These are phyloP conservation scores for Sherardia arvensis DNA, from an alignment of 257 asterid genomes.

Conservation along the genomic window DNA sequence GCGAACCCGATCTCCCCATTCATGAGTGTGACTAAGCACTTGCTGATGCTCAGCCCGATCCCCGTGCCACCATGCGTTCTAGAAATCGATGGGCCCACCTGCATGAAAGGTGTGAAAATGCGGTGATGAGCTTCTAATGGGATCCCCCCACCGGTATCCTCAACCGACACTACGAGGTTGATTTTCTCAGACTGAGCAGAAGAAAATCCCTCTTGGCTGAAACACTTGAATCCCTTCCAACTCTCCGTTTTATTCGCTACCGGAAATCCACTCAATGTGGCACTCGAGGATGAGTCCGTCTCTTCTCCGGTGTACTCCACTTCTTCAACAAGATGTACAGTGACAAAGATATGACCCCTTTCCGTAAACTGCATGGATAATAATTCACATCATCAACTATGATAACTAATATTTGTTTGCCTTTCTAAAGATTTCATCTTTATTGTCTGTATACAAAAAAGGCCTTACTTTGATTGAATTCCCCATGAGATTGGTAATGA, in stretches of 20 bases:
- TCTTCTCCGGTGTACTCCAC: slow-evolving; percentile 35
- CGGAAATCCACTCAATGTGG: slow-evolving; percentile 72
- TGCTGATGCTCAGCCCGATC: slow-evolving; percentile 89
- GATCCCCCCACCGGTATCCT: slow-evolving; percentile 94
- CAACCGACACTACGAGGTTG: slow-evolving; percentile 70
- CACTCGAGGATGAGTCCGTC: slow-evolving; percentile 16
- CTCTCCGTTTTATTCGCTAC: slow-evolving; percentile 65
- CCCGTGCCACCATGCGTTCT: slow-evolving; percentile 95
- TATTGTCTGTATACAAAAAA: not conserved
- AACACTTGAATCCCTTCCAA: slow-evolving; percentile 51
- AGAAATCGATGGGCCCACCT: slow-evolving; percentile 89
- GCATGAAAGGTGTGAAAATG: slow-evolving; percentile 87
- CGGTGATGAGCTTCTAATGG: slow-evolving; percentile 70
- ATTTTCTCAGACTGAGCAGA: slow-evolving; percentile 42
- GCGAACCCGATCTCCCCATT: slow-evolving; percentile 85
- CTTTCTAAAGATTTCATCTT: not conserved
- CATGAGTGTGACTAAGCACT: slow-evolving; percentile 95
- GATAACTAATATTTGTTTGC: not conserved
- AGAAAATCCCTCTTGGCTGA: slow-evolving; percentile 39
- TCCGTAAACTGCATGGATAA: slow-evolving; percentile 65
- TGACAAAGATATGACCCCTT: slow-evolving; percentile 82
- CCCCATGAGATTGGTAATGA: slow-evolving; percentile 77
- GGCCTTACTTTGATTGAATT: slow-evolving; percentile 86
- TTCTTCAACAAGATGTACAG: slow-evolving; percentile 77
- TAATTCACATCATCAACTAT: not conserved